Base-by-base conservation (phyloP, 2,329 filamentous ascomycete species). In the Nemania bipapillata region DNA sequence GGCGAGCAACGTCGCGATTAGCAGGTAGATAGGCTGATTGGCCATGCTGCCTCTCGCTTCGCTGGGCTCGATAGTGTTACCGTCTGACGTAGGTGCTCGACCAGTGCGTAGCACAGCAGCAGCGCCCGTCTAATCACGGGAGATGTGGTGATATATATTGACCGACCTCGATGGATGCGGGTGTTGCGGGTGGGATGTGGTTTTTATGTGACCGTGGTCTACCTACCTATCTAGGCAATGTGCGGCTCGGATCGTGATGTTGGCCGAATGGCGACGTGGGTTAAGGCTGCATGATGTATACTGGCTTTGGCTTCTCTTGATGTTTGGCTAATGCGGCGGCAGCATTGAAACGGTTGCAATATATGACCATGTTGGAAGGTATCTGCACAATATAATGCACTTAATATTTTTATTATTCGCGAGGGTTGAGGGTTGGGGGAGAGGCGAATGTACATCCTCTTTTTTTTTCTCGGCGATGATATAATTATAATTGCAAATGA, bases 21-120 rank as follows among this genome's bases (percentile, higher is more conserved):
- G 58, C 57, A 66, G 47, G 53, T 45, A 28, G 28, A 26, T 40
- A 30, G 28, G 28, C n/a, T 55, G 60, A 68, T 68, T 64, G 65
- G 65, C 54, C 40, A n/a, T 20, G 22, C 22, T 9, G 35, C 20
- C n/a, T 50, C 42, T 56, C 42, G 61, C 50, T 49, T 50, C n/a
- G 6, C 22, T n/a, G 8, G 28, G 54, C 42, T 59, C 47, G 5
- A 59, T 58, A 49, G 40, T 64, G 49, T 32, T 17, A 59, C 60
- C 37, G 22, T 66, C 45, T 63, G 67, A 66, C 63, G 65, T 59
- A 58, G 47, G 32, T 2, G n/a, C 22, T 61, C 17, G 17, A 20
- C 35, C 64, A 54, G 24, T 32, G 24, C 26, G 56, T 61, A 42
- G 32, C 30, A 67, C 60, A 53, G 60, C 59, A 42, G 58, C 42